phyloP scores from a whole-genome alignment of 345 rosid genomes.

The Gossypium australe region DNA sequence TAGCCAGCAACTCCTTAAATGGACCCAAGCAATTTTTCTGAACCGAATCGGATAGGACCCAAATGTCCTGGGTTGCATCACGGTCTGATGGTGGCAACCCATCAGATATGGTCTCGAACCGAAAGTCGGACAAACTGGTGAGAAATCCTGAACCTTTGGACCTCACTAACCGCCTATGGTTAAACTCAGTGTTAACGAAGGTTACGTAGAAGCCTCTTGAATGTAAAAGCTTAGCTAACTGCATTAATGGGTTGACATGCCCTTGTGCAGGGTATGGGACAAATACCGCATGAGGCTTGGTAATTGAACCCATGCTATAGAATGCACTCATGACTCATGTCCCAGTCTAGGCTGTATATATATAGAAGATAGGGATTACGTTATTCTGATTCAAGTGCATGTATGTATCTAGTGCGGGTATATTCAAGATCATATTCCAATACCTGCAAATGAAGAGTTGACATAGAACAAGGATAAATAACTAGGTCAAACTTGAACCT shows the following conservation, averaged over 20 bases:
- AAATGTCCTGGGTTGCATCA: constrained; percentile 16
- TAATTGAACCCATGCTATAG: not conserved
- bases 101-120: constrained; percentile 12
- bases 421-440: not conserved
- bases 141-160: constrained; percentile 8
- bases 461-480: not conserved
- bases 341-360: not conserved
- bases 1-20: constrained; percentile 20
- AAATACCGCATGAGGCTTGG: constrained; percentile 27
- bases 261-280: constrained; percentile 43
- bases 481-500: not conserved
- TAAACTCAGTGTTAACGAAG: constrained; percentile 16
- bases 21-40: constrained; percentile 22
- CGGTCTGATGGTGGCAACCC: constrained; percentile 3
- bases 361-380: constrained; percentile 5
- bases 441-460: too few species aligned
- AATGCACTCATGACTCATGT: not conserved
- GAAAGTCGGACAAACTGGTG: constrained; percentile 4
- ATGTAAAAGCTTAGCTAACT: constrained; percentile 38
- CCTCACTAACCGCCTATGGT: constrained; percentile 8
- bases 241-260: constrained; percentile 34
- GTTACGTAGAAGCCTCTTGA: constrained; percentile 33
- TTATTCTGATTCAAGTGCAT: not conserved
- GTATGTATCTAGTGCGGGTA: not conserved
- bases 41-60: constrained; percentile 19